phyloP scores from a whole-genome alignment of 2,329 filamentous ascomycete genomes.

The Colletotrichum salicis region DNA sequence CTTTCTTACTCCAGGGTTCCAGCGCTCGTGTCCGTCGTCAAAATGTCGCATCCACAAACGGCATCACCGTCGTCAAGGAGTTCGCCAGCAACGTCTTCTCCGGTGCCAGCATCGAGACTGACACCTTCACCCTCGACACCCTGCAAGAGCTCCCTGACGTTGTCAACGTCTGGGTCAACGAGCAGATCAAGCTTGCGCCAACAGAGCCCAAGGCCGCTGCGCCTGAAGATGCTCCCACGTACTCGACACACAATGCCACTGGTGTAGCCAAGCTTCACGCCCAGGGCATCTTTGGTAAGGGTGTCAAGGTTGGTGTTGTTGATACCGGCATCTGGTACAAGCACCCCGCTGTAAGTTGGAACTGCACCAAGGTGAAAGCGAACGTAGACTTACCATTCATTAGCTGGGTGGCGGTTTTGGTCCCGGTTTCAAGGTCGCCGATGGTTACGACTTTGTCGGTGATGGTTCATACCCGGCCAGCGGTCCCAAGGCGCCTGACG shows the following conservation, averaged over 20 bases:
- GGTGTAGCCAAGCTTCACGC: conserved; percentile 52
- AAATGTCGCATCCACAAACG: conserved; percentile 36
- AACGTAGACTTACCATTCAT: not conserved
- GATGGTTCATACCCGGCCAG: conserved; percentile 32
- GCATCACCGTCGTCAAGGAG: conserved; percentile 40
- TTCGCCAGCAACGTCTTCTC: conserved; percentile 43
- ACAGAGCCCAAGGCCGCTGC: conserved; percentile 25
- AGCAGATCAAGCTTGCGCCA: conserved; percentile 35
- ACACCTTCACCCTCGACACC: conserved; percentile 41
- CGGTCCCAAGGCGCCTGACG: conserved; percentile 45
- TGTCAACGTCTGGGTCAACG: conserved; percentile 50
- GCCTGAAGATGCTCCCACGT: conserved; percentile 34
- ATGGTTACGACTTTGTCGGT: conserved; percentile 42
- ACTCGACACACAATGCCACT: conserved; percentile 50
- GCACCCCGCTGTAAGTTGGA: conserved; percentile 46
- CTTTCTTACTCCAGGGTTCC: conserved; percentile 7
- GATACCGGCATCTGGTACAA: conserved; percentile 54
- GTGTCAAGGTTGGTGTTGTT: conserved; percentile 52
- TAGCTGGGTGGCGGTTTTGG: conserved; percentile 34
- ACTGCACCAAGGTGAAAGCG: not conserved
- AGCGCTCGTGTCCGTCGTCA: conserved; percentile 35
- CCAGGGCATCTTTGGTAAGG: conserved; percentile 50
- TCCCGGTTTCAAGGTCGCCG: conserved; percentile 37
- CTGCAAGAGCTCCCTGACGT: conserved; percentile 47
- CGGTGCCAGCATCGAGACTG: conserved; percentile 44